These are phyloP conservation scores for Camellia sinensis DNA, from an alignment of 148 eudicot species.

Conservation along the genomic window DNA sequence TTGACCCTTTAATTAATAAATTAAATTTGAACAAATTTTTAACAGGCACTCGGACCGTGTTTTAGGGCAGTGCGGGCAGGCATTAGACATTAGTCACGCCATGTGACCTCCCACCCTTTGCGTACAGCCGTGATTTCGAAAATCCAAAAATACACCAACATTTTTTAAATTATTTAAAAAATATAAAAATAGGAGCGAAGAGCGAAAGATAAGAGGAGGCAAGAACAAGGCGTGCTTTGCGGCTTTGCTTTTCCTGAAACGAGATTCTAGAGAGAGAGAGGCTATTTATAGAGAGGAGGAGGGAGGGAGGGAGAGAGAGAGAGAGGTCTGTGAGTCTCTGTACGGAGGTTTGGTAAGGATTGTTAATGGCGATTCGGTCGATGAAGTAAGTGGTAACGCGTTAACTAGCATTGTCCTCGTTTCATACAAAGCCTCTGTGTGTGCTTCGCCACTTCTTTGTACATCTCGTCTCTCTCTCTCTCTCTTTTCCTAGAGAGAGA, in stretches of 20 bases:
- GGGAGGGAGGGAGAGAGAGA: background rate
- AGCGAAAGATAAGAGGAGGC: slow-evolving; percentile 9
- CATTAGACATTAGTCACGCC: slow-evolving; percentile 25
- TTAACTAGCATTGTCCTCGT: slow-evolving; percentile 12
- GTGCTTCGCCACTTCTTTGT: slow-evolving; percentile 1
- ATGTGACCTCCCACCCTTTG: slow-evolving; percentile 20
- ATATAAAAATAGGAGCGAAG: slow-evolving; percentile 14
- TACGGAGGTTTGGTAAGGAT: background rate
- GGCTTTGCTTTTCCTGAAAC: background rate
- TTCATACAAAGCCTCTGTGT: background rate
- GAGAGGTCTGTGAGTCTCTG: background rate
- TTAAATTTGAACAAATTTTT: background rate
- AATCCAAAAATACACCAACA: background rate
- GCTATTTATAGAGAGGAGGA: background rate
- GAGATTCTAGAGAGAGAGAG: slow-evolving; percentile 15
- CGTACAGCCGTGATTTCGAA: slow-evolving; percentile 16
- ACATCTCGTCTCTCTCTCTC: background rate
- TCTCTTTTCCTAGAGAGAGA: background rate
- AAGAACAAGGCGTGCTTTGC: slow-evolving; percentile 17
- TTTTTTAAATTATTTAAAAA: background rate
- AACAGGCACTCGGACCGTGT: no score
- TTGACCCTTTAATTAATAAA: background rate
- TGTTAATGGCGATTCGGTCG: slow-evolving; percentile 18
- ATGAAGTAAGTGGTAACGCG: background rate
- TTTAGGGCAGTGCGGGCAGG: slow-evolving; percentile 5